These are phyloP conservation scores for Solanum megistacrolobum DNA, from an alignment of 257 asterid species.

Conservation along the genomic window DNA sequence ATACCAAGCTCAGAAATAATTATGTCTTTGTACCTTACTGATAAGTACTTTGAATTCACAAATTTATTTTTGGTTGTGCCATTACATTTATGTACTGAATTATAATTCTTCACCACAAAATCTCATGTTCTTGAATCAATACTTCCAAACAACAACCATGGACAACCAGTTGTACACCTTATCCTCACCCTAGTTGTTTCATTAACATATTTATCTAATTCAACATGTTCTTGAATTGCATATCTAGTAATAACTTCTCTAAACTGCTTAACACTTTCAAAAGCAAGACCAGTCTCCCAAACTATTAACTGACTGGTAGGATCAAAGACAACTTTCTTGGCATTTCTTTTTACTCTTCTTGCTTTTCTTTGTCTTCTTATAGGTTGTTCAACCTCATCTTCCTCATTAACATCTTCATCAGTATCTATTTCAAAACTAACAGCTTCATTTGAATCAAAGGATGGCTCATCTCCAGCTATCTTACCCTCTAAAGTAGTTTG, in stretches of 20 bases:
- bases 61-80: not conserved
- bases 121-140: not conserved
- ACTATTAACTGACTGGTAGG: no score
- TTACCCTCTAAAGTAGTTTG: no score
- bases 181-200: not conserved
- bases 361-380: no score
- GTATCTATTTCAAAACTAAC: no score
- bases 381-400: no score
- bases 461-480: no score
- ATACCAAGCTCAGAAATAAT: not conserved
- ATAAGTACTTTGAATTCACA: not conserved
- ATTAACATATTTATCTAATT: not conserved
- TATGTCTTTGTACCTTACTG: not conserved
- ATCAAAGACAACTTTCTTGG: no score
- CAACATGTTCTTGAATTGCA: not conserved
- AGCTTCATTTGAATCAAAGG: no score
- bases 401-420: no score
- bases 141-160: not conserved
- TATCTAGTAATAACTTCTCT: not conserved
- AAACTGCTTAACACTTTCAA: not conserved
- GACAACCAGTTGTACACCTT: not conserved
- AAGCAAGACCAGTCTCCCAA: no score
- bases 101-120: not conserved
- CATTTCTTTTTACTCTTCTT: no score
- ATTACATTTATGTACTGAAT: not conserved